These are phyloP conservation scores for Mycena olivaceomarginata DNA, from an alignment of 768 basidiomycete species.

Conservation along the genomic window DNA sequence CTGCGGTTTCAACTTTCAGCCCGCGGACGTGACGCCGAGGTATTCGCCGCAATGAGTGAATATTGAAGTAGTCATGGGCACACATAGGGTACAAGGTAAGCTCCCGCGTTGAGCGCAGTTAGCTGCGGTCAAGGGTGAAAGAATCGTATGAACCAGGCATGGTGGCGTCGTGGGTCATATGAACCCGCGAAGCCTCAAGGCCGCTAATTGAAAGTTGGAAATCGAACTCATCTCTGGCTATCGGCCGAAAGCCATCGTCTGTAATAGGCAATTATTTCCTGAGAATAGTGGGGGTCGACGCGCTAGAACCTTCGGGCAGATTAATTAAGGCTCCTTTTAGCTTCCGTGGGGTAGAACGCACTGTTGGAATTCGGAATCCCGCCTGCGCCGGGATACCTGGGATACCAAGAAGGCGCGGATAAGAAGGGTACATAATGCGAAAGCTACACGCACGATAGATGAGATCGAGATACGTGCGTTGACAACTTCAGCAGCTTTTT, in stretches of 20 bases:
- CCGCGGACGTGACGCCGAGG: not conserved
- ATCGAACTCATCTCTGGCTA: slow-evolving; percentile 7
- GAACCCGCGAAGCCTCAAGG: slow-evolving; percentile 27
- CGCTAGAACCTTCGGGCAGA: slow-evolving; percentile 26
- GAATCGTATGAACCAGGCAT: not conserved
- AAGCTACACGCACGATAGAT: not conserved
- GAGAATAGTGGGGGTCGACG: not conserved
- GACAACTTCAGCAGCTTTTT: not conserved
- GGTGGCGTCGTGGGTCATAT: slow-evolving; percentile 15
- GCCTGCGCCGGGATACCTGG: slow-evolving; percentile 28
- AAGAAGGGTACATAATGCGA: not conserved
- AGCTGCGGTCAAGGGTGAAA: slow-evolving; percentile 4
- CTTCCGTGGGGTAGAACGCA: slow-evolving; percentile 16
- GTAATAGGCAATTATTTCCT: slow-evolving; percentile 1
- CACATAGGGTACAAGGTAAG: slow-evolving; percentile 21
- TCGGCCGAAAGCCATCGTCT: slow-evolving; percentile 20
- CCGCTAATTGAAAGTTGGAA: not conserved
- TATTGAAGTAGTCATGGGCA: slow-evolving; percentile 11
- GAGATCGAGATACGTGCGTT: slow-evolving; percentile 10
- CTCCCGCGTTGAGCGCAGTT: slow-evolving; percentile 27
- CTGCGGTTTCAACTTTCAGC: too few relatives aligned
- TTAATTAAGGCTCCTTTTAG: slow-evolving; percentile 26
- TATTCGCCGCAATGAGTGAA: not conserved
- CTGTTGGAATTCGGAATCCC: slow-evolving; percentile 20
- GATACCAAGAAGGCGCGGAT: slow-evolving; percentile 8